A percentile compares a stretch with the other conserved stretches of the same genome.
Conservation (phyloP, 2,329 filamentous ascomycete genomes). For the Plenodomus biglobosus region DNA sequence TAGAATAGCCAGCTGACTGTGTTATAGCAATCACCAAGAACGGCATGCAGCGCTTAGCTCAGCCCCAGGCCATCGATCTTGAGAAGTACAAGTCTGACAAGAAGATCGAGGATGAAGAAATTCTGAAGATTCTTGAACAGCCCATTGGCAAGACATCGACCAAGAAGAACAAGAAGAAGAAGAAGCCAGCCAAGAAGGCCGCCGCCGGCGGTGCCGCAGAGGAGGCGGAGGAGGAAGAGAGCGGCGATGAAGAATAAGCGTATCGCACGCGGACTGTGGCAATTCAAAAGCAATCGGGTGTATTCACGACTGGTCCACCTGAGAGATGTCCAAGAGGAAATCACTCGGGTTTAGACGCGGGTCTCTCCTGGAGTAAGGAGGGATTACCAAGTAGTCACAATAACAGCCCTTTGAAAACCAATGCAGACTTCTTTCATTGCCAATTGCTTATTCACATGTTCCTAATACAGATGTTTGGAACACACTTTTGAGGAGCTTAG, state of each 20-base stretch:
- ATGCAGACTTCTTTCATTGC: neutral
- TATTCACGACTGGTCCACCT: neutral
- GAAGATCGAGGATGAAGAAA: slow-evolving; percentile 95
- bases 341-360: neutral
- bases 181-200: slow-evolving; percentile 70
- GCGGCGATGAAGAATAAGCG: slow-evolving; percentile 41
- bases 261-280: neutral
- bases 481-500: neutral
- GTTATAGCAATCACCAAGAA: slow-evolving; percentile 90
- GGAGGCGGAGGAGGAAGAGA: slow-evolving; percentile 40
- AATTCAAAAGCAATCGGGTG: neutral
- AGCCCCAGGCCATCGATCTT: slow-evolving; percentile 73
- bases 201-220: slow-evolving; percentile 52
- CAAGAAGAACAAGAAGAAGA: slow-evolving; percentile 82
- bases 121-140: slow-evolving; percentile 90
- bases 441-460: neutral
- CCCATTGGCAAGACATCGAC: slow-evolving; percentile 67
- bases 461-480: neutral
- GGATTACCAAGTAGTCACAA: neutral
- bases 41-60: slow-evolving; percentile 82
- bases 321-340: neutral
- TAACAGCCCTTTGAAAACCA: neutral
- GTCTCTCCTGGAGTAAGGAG: neutral
- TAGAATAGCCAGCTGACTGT: slow-evolving; percentile 13
- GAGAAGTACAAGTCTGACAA: slow-evolving; percentile 90